A percentile compares a stretch with the other conserved stretches of the same genome.
Evolutionary conservation across 139 green algal genomes (phyloP).

Genomic region (Micromonas commoda): DNA sequence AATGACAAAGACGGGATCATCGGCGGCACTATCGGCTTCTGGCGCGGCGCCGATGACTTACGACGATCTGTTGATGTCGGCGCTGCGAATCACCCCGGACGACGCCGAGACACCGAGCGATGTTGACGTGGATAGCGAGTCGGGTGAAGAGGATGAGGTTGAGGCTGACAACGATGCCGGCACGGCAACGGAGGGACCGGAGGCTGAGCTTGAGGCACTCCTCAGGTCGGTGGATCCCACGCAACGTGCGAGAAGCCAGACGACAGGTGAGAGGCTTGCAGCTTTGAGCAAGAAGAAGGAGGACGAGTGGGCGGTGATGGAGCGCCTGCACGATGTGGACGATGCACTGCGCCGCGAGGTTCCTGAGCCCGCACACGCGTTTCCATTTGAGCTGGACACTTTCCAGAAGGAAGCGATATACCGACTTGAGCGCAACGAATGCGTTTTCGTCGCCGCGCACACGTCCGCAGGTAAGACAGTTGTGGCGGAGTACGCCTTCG

Average conservation of each 20-base stretch:
- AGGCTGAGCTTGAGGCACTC: conserved; percentile 3
- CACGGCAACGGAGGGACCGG: not conserved
- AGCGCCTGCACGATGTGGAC: conserved; percentile 15
- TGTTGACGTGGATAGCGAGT: not conserved
- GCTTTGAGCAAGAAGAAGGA: not conserved
- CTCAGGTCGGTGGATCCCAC: not conserved
- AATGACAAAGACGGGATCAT: not conserved
- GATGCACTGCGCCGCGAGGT: conserved; percentile 22
- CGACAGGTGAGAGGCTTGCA: conserved; percentile 3
- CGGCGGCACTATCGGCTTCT: not conserved
- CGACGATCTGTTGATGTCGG: conserved; percentile 15
- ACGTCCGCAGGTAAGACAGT: conserved; percentile 92
- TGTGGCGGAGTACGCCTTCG: conserved; percentile 95
- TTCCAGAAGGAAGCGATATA: conserved; percentile 90
- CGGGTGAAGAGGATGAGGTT: not conserved
- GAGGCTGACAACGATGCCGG: not conserved
- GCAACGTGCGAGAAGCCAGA: not conserved
- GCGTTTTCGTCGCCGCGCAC: conserved; percentile 77
- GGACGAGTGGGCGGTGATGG: conserved; percentile 37
- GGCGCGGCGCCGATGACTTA: not conserved
- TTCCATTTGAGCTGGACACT: conserved; percentile 82
- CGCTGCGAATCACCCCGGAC: not conserved
- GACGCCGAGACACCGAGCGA: not conserved
- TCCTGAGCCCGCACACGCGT: conserved; percentile 49
- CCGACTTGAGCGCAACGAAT: conserved; percentile 52